Percentiles rank a stretch among this genome's conserved stretches.
phyloP scores from a whole-genome alignment of 2,329 filamentous ascomycete species.

The Myriosclerotinia scirpicola region DNA sequence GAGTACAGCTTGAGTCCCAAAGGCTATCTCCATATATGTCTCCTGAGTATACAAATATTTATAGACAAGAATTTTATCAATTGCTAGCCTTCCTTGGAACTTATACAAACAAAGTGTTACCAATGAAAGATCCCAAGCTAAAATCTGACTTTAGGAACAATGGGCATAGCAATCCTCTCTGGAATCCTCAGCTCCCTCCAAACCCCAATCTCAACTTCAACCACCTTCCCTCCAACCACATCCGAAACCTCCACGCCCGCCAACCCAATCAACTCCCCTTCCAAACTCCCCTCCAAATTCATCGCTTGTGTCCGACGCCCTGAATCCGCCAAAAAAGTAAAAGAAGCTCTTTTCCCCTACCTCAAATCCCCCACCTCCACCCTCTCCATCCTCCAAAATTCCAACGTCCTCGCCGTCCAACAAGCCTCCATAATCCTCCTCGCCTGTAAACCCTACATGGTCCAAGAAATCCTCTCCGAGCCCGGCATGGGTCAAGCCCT shows the following conservation, averaged over 20 bases:
- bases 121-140: not conserved
- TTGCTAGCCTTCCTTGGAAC: not conserved
- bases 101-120: not conserved
- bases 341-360: constrained; percentile 63
- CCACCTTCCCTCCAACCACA: constrained; percentile 48
- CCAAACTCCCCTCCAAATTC: constrained; percentile 70
- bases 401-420: constrained; percentile 67
- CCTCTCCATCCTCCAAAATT: constrained; percentile 67
- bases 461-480: constrained; percentile 64
- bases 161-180: constrained; percentile 81
- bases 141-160: constrained; percentile 59
- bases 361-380: constrained; percentile 44
- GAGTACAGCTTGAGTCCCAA: too few relatives aligned
- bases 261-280: constrained; percentile 46
- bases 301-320: constrained; percentile 75
- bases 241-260: constrained; percentile 48
- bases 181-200: constrained; percentile 73
- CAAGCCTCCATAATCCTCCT: constrained; percentile 74
- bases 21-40: not conserved
- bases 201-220: constrained; percentile 40
- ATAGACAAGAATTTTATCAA: not conserved
- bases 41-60: not conserved
- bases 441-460: constrained; percentile 77
- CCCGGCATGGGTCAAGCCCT: constrained; percentile 71
- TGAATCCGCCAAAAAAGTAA: constrained; percentile 69